These are phyloP conservation scores for Mallotus japonicus DNA, from an alignment of 441 rosid species.

Conservation along the genomic window DNA sequence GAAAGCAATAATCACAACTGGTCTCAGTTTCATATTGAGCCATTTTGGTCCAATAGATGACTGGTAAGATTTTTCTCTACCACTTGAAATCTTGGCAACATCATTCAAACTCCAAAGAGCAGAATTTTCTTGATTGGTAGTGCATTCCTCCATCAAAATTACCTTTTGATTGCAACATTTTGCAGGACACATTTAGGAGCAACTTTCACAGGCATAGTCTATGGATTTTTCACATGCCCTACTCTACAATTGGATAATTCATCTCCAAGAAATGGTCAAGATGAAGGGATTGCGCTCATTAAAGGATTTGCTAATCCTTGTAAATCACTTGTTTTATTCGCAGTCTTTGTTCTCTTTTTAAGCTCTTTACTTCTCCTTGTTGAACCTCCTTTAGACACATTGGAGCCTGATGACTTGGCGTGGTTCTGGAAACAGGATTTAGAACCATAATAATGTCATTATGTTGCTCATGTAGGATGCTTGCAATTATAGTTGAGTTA, in stretches of 20 bases:
- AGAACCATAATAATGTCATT: neutral
- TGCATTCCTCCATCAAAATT: neutral
- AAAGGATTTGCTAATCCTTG: constrained; percentile 45
- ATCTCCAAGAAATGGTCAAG: constrained; percentile 42
- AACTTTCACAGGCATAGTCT: constrained; percentile 50
- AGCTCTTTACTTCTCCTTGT: constrained; percentile 44
- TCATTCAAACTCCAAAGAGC: neutral
- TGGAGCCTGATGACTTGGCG: constrained; percentile 22
- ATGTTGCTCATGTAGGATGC: too few relatives aligned
- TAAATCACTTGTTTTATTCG: constrained; percentile 55
- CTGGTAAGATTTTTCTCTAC: constrained; percentile 43
- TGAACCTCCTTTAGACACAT: constrained; percentile 50
- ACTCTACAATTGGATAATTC: constrained; percentile 54
- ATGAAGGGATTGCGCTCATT: constrained; percentile 50
- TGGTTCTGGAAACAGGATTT: constrained; percentile 10
- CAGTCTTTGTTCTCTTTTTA: constrained; percentile 39
- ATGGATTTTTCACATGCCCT: constrained; percentile 65
- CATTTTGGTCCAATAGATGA: constrained; percentile 67
- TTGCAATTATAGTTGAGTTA: neutral
- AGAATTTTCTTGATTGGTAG: neutral
- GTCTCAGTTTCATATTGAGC: constrained; percentile 60
- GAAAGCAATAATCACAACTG: constrained; percentile 64
- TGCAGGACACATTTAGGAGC: constrained; percentile 80
- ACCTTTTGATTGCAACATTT: neutral
- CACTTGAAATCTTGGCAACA: neutral